Evolutionary conservation across 495 filamentous ascomycete species (phyloP).

Genomic region (Glonium stellatum): DNA sequence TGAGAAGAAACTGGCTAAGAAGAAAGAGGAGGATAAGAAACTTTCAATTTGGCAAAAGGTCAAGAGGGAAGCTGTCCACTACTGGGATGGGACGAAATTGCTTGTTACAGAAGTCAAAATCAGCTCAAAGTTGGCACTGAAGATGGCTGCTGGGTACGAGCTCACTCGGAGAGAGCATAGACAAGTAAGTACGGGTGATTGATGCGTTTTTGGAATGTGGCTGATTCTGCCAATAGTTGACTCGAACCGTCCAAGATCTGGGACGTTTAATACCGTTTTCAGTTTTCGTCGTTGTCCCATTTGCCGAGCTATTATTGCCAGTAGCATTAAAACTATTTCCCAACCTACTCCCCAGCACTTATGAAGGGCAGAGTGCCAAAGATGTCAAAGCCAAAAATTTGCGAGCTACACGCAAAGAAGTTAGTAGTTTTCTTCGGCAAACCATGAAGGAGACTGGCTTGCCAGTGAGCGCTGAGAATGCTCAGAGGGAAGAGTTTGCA

Average conservation of each 20-base stretch:
- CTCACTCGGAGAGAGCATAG: slow-evolving; percentile 86
- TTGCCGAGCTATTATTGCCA: slow-evolving; percentile 91
- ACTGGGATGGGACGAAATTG: slow-evolving; percentile 99
- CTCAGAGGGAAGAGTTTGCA: slow-evolving; percentile 91
- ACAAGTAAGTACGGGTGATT: slow-evolving; percentile 48
- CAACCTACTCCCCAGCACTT: slow-evolving; percentile 93
- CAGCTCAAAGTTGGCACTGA: slow-evolving; percentile 79
- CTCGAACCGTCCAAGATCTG: slow-evolving; percentile 88
- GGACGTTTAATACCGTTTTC: slow-evolving; percentile 92
- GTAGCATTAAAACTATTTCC: slow-evolving; percentile 92
- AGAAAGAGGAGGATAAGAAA: slow-evolving; percentile 77
- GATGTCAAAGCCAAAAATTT: slow-evolving; percentile 79
- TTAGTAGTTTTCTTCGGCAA: slow-evolving; percentile 81
- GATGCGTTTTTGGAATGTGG: background rate
- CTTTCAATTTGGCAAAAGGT: slow-evolving; percentile 84
- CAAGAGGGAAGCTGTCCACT: slow-evolving; percentile 85
- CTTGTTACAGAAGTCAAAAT: slow-evolving; percentile 89
- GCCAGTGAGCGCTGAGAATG: slow-evolving; percentile 74
- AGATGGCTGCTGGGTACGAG: slow-evolving; percentile 98
- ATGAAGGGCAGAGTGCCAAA: slow-evolving; percentile 83
- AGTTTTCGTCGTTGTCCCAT: slow-evolving; percentile 93
- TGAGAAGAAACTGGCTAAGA: slow-evolving; percentile 48
- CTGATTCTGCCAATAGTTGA: slow-evolving; percentile 47
- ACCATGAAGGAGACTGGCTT: slow-evolving; percentile 90
- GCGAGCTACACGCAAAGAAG: slow-evolving; percentile 83